phyloP scores from a whole-genome alignment of 352 stramenopile species.

The Phytophthora ramorum region DNA sequence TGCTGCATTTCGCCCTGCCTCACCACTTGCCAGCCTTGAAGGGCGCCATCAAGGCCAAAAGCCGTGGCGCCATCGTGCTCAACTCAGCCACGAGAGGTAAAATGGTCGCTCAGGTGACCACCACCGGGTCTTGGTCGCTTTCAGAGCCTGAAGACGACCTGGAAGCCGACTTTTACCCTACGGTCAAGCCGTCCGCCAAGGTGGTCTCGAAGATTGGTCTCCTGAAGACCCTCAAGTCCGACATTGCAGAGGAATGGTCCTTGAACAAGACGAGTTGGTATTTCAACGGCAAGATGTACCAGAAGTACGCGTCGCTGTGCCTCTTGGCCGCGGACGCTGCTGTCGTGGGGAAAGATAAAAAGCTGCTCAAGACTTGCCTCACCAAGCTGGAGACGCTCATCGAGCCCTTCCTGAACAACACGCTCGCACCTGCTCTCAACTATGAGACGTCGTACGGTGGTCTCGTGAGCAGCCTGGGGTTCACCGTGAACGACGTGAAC shows the following conservation, averaged over 20 bases:
- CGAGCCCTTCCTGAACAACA: conserved; percentile 66
- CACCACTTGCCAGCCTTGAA: conserved; percentile 61
- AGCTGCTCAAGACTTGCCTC: conserved; percentile 49
- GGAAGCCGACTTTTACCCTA: conserved; percentile 58
- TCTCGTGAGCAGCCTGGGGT: conserved; percentile 48
- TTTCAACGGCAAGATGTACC: conserved; percentile 75
- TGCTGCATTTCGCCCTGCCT: conserved; percentile 73
- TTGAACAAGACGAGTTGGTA: conserved; percentile 63
- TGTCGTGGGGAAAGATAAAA: conserved; percentile 56
- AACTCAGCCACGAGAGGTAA: conserved; percentile 59
- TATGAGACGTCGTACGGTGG: conserved; percentile 74
- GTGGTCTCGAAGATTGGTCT: conserved; percentile 42
- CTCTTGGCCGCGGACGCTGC: conserved; percentile 56
- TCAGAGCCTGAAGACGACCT: conserved; percentile 51
- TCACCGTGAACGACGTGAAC: conserved; percentile 55
- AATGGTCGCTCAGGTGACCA: conserved; percentile 54
- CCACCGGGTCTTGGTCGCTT: conserved; percentile 43
- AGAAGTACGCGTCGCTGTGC: conserved; percentile 83
- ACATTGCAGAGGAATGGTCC: conserved; percentile 58
- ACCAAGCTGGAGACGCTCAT: conserved; percentile 62
- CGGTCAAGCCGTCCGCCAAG: conserved; percentile 32
- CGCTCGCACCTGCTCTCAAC: conserved; percentile 45
- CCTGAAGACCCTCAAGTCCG: conserved; percentile 43
- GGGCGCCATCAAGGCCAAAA: conserved; percentile 16
- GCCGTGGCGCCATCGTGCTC: conserved; percentile 37